Percentiles rank a stretch among this genome's conserved stretches.
Evolutionary conservation across 805 yeast species (phyloP).

Genomic region (Metschnikowia cerradonensis): DNA sequence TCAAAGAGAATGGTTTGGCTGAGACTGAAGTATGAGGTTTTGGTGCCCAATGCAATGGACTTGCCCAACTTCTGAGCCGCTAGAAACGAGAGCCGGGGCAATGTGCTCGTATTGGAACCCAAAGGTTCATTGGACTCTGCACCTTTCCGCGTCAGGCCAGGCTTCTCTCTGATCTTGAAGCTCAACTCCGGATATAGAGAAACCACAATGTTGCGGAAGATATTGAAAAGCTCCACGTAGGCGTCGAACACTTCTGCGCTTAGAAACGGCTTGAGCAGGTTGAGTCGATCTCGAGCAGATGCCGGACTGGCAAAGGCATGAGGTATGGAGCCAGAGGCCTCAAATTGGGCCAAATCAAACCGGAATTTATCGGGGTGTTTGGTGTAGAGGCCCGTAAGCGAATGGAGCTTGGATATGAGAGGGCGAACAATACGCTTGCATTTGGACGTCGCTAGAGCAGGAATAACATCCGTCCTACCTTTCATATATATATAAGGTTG

Average conservation of each 20-base stretch:
- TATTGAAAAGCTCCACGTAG: conserved; percentile 30
- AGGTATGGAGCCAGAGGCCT: background rate
- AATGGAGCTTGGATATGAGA: conserved; percentile 32
- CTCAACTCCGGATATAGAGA: conserved; percentile 11
- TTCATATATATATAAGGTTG: background rate
- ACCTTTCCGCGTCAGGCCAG: background rate
- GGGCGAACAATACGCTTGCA: conserved; percentile 37
- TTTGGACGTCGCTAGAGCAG: conserved; percentile 18
- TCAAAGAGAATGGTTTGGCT: conserved; percentile 26
- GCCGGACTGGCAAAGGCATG: conserved; percentile 6
- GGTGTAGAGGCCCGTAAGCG: conserved; percentile 24
- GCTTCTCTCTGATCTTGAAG: background rate
- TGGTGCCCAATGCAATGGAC: conserved; percentile 30
- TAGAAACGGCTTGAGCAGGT: conserved; percentile 23
- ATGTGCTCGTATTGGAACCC: background rate
- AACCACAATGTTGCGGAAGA: conserved; percentile 26
- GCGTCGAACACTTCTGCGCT: conserved; percentile 25
- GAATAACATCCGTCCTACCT: background rate
- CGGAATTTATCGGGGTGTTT: conserved; percentile 24
- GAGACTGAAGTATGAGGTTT: conserved; percentile 31
- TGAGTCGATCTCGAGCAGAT: conserved; percentile 24
- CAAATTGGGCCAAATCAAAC: conserved; percentile 8
- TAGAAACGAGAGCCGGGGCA: conserved; percentile 20
- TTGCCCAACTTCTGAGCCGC: conserved; percentile 31
- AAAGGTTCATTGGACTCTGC: background rate